phyloP scores from a whole-genome alignment of 805 yeast species.

The Wickerhamomyces strasburgensis region DNA sequence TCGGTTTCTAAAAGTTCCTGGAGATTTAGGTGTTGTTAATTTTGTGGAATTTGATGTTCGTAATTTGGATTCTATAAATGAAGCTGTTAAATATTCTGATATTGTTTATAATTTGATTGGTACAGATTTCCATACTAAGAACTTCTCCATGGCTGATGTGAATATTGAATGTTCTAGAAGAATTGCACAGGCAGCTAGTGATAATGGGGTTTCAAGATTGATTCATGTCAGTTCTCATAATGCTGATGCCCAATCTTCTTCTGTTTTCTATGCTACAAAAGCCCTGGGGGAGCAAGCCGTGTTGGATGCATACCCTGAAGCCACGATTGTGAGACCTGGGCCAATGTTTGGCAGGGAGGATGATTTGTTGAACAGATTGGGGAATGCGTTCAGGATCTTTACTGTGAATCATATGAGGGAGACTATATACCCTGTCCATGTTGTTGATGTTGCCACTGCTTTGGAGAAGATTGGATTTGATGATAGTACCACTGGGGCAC shows the following conservation, averaged over 20 bases:
- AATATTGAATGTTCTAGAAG: constrained; percentile 76
- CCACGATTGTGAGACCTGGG: constrained; percentile 83
- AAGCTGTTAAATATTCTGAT: constrained; percentile 73
- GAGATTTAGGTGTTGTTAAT: constrained; percentile 85
- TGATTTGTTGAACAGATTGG: constrained; percentile 57
- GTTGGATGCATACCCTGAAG: constrained; percentile 59
- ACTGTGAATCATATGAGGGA: constrained; percentile 63
- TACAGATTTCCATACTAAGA: constrained; percentile 69
- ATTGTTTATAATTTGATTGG: constrained; percentile 80
- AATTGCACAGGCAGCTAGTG: constrained; percentile 66
- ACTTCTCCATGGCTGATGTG: constrained; percentile 77
- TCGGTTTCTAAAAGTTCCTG: constrained; percentile 74
- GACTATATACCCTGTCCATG: constrained; percentile 67
- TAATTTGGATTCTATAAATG: constrained; percentile 69
- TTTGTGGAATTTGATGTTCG: constrained; percentile 79
- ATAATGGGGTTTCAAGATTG: constrained; percentile 66
- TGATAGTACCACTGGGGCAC: constrained; percentile 73
- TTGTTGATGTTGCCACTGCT: constrained; percentile 71
- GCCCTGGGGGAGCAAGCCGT: constrained; percentile 74
- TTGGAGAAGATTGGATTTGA: constrained; percentile 75
- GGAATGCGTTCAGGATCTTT: constrained; percentile 52
- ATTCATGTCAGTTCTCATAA: constrained; percentile 78
- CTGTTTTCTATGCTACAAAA: constrained; percentile 74
- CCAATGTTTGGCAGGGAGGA: constrained; percentile 77
- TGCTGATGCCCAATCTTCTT: constrained; percentile 62